These are phyloP conservation scores for Metschnikowia hibisci DNA, from an alignment of 805 yeast genomes.

Conservation along the genomic window DNA sequence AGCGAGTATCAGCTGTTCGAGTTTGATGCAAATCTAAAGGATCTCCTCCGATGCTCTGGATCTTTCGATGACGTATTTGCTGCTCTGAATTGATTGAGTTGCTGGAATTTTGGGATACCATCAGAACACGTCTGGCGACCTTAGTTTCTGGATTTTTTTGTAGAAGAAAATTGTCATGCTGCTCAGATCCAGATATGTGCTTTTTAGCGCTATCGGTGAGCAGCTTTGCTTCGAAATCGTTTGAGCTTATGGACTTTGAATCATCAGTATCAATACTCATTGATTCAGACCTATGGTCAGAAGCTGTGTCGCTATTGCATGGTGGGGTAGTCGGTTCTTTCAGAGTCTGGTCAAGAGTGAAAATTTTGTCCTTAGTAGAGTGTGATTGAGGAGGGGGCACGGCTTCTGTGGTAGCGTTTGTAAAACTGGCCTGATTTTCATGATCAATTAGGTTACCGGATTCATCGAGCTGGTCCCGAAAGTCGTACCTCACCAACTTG, in stretches of 20 bases:
- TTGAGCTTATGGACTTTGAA: constrained; percentile 2
- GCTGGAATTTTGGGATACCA: neutral
- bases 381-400: neutral
- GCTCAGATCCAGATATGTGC: constrained; percentile 7
- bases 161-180: constrained; percentile 22
- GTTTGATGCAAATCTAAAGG: constrained; percentile 5
- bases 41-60: constrained; percentile 3
- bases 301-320: neutral
- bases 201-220: constrained; percentile 1
- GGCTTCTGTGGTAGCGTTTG: neutral
- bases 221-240: neutral
- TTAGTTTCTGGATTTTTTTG: constrained; percentile 9
- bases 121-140: constrained; percentile 7
- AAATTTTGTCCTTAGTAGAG: neutral
- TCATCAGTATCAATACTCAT: neutral
- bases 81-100: constrained; percentile 1
- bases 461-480: constrained; percentile 36
- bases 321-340: neutral
- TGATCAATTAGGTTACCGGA: neutral
- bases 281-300: neutral
- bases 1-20: constrained; percentile 24
- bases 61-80: constrained; percentile 1
- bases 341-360: neutral
- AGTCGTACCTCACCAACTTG: constrained; percentile 66
- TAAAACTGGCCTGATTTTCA: neutral